Evolutionary conservation across 768 basidiomycete genomes (phyloP).

Genomic region (Boletus sp.): DNA sequence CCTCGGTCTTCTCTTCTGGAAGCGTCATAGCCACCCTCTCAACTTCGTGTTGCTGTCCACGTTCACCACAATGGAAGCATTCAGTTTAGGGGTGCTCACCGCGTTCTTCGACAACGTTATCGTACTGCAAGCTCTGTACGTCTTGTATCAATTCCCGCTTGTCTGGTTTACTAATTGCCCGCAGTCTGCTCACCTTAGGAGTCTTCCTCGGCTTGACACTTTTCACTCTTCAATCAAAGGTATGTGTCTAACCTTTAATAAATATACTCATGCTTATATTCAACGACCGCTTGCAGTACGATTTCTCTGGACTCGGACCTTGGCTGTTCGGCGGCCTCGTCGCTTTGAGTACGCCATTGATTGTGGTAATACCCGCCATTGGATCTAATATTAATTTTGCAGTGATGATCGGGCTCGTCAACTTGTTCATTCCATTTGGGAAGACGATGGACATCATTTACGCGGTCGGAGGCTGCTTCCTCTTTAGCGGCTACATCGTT

Average conservation of each 20-base stretch:
- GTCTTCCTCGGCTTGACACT: constrained; percentile 92
- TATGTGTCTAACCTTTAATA: constrained; percentile 28
- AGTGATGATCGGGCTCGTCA: constrained; percentile 83
- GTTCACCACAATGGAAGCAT: constrained; percentile 90
- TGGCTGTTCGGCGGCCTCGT: constrained; percentile 86
- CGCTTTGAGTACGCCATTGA: constrained; percentile 57
- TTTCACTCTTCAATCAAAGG: constrained; percentile 94
- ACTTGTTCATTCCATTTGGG: constrained; percentile 84
- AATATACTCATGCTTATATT: neutral
- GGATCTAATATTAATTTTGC: constrained; percentile 3
- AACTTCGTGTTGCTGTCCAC: constrained; percentile 83
- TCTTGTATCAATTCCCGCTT: constrained; percentile 4
- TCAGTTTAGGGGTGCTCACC: constrained; percentile 83
- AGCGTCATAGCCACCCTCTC: constrained; percentile 85
- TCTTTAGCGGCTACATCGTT: constrained; percentile 89
- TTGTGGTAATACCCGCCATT: neutral
- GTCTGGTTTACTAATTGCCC: constrained; percentile 9
- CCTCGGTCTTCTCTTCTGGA: constrained; percentile 84
- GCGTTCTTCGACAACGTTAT: constrained; percentile 71
- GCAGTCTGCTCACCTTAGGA: constrained; percentile 81
- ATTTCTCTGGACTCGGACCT: constrained; percentile 90
- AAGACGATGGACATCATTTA: constrained; percentile 79
- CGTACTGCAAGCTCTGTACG: constrained; percentile 85
- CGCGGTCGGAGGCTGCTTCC: constrained; percentile 71
- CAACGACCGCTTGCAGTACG: constrained; percentile 55